A percentile compares a stretch with the other conserved stretches of the same genome.
These are phyloP conservation scores for Aristolochia californica DNA, from an alignment of 164 flowering plant genomes.

Conservation along the genomic window DNA sequence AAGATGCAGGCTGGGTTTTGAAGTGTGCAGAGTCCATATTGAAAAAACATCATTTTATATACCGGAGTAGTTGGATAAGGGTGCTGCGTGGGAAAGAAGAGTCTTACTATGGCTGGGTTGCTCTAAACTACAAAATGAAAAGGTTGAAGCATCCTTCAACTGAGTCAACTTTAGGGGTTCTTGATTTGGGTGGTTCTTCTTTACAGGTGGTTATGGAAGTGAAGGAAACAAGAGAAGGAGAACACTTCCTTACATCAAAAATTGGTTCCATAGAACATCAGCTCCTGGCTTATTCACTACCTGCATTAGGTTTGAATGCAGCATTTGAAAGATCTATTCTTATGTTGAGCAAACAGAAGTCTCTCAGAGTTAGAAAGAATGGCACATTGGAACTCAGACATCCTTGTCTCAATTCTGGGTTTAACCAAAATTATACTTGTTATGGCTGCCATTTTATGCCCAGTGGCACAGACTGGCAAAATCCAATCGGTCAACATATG, in stretches of 20 bases:
- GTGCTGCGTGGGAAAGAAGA: conserved; percentile 63
- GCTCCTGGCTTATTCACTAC: conserved; percentile 45
- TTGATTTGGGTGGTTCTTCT: conserved; percentile 74
- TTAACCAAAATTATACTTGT: conserved; percentile 40
- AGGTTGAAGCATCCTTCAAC: conserved; percentile 19
- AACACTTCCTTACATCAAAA: conserved; percentile 26
- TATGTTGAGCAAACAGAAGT: conserved; percentile 28
- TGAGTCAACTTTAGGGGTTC: conserved; percentile 40
- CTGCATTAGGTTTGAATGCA: conserved; percentile 51
- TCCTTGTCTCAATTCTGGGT: conserved; percentile 50
- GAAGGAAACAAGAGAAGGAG: conserved; percentile 14
- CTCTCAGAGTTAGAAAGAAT: conserved; percentile 6
- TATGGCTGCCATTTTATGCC: conserved; percentile 21
- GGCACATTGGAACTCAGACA: conserved; percentile 31
- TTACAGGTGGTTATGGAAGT: conserved; percentile 54
- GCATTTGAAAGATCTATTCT: conserved; percentile 55
- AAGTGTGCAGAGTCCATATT: conserved; percentile 38
- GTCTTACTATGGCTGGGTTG: conserved; percentile 71
- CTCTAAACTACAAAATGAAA: conserved; percentile 49
- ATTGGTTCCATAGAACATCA: conserved; percentile 35
- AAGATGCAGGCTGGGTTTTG: conserved; percentile 35
- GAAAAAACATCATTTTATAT: conserved; percentile 29
- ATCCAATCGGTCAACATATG: conserved; percentile 4
- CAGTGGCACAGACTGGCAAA: conserved; percentile 7
- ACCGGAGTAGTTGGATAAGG: conserved; percentile 39